A percentile compares a stretch with the other conserved stretches of the same genome.
phyloP scores from a whole-genome alignment of 1,139 yeast genomes.

The Candida buenavistaensis region DNA sequence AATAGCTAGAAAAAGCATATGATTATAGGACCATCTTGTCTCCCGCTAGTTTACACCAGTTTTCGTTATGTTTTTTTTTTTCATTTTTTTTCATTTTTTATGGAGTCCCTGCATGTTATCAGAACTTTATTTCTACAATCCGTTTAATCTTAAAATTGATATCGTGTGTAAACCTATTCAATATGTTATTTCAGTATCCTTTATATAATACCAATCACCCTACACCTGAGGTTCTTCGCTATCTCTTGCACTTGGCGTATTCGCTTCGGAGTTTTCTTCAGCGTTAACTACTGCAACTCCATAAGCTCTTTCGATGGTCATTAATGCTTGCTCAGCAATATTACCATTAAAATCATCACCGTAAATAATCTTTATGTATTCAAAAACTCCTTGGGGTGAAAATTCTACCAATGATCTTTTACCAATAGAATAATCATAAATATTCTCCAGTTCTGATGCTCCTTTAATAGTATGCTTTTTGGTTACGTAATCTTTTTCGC shows the following conservation, averaged over 20 bases:
- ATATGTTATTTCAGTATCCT: too few relatives aligned
- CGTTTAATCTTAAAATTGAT: too few relatives aligned
- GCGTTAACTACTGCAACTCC: slow-evolving; percentile 16
- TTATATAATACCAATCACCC: too few relatives aligned
- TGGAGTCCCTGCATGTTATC: too few relatives aligned
- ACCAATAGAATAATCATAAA: slow-evolving; percentile 32
- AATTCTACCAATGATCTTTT: slow-evolving; percentile 36
- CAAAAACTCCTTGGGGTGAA: slow-evolving; percentile 29
- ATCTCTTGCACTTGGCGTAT: not conserved
- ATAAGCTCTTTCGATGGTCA: slow-evolving; percentile 30
- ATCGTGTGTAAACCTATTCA: too few relatives aligned
- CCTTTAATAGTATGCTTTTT: slow-evolving; percentile 17
- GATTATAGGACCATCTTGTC: too few relatives aligned
- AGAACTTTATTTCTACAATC: too few relatives aligned
- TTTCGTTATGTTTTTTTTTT: too few relatives aligned
- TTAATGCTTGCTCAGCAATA: slow-evolving; percentile 21
- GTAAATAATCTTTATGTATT: slow-evolving; percentile 27
- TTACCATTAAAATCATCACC: slow-evolving; percentile 26
- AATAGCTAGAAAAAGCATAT: too few relatives aligned
- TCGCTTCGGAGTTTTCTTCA: slow-evolving; percentile 3
- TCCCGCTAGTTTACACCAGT: too few relatives aligned
- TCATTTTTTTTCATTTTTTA: too few relatives aligned
- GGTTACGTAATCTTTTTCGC: slow-evolving; percentile 36
- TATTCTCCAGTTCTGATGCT: slow-evolving; percentile 16
- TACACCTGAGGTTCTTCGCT: slow-evolving; percentile 1